phyloP scores from a whole-genome alignment of 345 rosid species.

The Hirschfeldia incana region DNA sequence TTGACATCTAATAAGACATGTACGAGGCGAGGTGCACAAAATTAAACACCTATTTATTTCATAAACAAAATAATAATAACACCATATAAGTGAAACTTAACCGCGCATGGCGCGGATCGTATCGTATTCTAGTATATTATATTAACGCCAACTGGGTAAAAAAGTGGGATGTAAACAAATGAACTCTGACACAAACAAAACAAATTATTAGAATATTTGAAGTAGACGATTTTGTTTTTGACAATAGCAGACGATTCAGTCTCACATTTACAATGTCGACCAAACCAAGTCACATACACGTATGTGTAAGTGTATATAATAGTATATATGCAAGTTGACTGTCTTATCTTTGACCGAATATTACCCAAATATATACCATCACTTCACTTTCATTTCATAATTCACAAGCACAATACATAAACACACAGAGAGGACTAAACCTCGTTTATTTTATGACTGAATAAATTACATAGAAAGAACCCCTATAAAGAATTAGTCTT shows the following conservation, averaged over 20 bases:
- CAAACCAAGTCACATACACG: neutral
- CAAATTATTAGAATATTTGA: neutral
- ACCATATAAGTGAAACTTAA: too few relatives aligned
- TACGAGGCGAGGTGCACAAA: too few relatives aligned
- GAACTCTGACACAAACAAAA: neutral
- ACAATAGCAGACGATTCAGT: slow-evolving; percentile 3
- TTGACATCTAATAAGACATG: too few relatives aligned
- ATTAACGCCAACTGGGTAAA: too few relatives aligned
- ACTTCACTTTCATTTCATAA: neutral
- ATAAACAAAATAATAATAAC: too few relatives aligned
- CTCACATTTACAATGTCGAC: neutral
- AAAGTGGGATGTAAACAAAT: neutral
- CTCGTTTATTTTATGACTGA: neutral
- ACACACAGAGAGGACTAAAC: neutral
- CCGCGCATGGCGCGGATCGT: too few relatives aligned
- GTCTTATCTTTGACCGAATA: neutral
- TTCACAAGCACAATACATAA: slow-evolving; percentile 7
- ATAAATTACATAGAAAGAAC: neutral
- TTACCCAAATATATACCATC: neutral
- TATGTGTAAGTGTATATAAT: neutral
- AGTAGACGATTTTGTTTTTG: neutral
- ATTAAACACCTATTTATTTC: too few relatives aligned
- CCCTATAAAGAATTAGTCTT: neutral
- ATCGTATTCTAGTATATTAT: too few relatives aligned
- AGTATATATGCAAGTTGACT: neutral